phyloP scores from a whole-genome alignment of 1,139 yeast species.

The Candida frijolesensis region DNA sequence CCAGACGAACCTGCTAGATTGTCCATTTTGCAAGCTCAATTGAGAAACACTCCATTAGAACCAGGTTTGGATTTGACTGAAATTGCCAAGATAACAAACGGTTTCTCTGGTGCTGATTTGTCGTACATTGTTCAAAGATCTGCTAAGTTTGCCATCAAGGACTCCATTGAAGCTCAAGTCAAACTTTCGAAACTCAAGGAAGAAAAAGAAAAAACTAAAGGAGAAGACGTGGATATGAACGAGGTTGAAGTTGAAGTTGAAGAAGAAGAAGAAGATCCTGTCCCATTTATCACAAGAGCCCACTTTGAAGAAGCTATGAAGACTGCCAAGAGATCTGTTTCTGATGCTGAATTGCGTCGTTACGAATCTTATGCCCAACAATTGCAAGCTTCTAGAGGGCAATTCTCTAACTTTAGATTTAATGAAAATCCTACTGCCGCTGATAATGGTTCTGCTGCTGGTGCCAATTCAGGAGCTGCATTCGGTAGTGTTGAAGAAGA shows the following conservation, averaged over 20 bases:
- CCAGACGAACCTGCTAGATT: conserved; percentile 95
- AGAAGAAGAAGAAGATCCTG: conserved; percentile 74
- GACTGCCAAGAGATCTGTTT: conserved; percentile 96
- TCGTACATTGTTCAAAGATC: conserved; percentile 97
- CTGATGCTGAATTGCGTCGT: conserved; percentile 97
- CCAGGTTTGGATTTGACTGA: conserved; percentile 89
- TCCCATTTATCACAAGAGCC: conserved; percentile 89
- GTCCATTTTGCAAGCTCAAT: conserved; percentile 91
- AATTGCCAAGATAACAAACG: conserved; percentile 91
- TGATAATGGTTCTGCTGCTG: conserved; percentile 17
- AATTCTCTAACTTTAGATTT: conserved; percentile 74
- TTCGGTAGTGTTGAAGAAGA: conserved; percentile 84
- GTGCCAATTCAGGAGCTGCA: conserved; percentile 27
- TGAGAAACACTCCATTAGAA: conserved; percentile 97
- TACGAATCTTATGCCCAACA: conserved; percentile 98
- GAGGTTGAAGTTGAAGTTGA: conserved; percentile 43
- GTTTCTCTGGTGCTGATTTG: conserved; percentile 99
- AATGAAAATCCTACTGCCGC: conserved; percentile 33
- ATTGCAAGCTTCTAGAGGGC: conserved; percentile 94
- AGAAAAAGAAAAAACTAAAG: conserved; percentile 41
- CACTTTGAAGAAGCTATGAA: conserved; percentile 99
- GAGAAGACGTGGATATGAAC: conserved; percentile 68
- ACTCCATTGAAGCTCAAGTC: conserved; percentile 86
- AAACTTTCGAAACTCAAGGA: conserved; percentile 54
- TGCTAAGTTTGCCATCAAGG: conserved; percentile 98